Evolutionary conservation across 2,329 filamentous ascomycete genomes (phyloP).

Genomic region (Talaromyces piceae): DNA sequence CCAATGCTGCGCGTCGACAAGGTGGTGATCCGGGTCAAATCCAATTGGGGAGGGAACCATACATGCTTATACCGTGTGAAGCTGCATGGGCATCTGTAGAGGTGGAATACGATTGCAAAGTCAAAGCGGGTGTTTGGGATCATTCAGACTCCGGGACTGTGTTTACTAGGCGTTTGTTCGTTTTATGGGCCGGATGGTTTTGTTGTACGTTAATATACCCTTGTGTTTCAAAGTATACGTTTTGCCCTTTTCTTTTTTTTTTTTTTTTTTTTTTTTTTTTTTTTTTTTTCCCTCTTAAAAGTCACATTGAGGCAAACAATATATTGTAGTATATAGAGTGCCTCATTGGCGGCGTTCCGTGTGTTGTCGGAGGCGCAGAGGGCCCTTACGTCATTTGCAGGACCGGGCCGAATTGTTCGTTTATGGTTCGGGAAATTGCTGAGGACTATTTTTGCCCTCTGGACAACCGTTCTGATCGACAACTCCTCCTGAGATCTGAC

Average conservation of each 20-base stretch:
- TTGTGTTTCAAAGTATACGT: too few relatives aligned
- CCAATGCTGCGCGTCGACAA: constrained; percentile 29
- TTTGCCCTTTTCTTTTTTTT: too few relatives aligned
- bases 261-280: too few relatives aligned
- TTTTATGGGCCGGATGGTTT: background rate
- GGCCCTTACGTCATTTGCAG: background rate
- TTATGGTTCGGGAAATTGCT: background rate
- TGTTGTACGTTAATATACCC: background rate
- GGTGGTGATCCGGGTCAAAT: constrained; percentile 35
- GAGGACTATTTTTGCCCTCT: background rate
- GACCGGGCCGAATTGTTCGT: background rate
- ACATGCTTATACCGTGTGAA: constrained; percentile 42
- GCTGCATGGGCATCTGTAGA: constrained; percentile 30
- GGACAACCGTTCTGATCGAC: background rate
- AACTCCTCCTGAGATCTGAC: background rate
- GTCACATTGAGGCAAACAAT: too few relatives aligned
- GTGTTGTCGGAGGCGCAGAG: background rate
- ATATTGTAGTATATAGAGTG: too few relatives aligned
- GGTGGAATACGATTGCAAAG: background rate
- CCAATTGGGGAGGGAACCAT: constrained; percentile 37
- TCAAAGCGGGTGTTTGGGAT: background rate
- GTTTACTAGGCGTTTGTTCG: background rate
- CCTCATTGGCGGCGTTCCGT: too few relatives aligned
- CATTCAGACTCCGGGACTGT: background rate
- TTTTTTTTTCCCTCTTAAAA: too few relatives aligned